Conservation (phyloP, 1,284 basidiomycete genomes). For the Schizopora paradoxa region DNA sequence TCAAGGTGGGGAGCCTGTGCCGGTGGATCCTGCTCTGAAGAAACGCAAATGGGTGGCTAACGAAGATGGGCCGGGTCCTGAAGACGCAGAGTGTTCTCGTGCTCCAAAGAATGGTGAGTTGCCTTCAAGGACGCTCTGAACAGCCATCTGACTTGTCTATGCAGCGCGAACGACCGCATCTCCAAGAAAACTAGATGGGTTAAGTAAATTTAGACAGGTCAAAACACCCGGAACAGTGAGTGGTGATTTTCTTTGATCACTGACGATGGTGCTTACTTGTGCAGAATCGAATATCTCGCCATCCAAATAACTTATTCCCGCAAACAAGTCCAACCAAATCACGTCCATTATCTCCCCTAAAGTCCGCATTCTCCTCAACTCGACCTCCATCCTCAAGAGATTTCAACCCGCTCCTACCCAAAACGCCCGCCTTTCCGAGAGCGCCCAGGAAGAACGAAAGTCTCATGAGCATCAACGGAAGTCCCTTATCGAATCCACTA, state of each 20-base stretch:
- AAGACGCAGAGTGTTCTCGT: slow-evolving; percentile 39
- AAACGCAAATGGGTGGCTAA: slow-evolving; percentile 66
- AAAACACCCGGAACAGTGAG: slow-evolving; percentile 15
- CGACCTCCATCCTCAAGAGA: slow-evolving; percentile 62
- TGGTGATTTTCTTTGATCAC: background rate
- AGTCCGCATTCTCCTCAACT: slow-evolving; percentile 24
- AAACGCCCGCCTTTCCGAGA: slow-evolving; percentile 54
- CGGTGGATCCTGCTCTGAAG: slow-evolving; percentile 59
- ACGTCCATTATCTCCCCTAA: slow-evolving; percentile 24
- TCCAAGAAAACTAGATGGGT: slow-evolving; percentile 13
- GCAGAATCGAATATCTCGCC: slow-evolving; percentile 20
- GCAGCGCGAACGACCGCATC: slow-evolving; percentile 12
- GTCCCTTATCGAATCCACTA: slow-evolving; percentile 57
- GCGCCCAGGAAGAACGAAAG: slow-evolving; percentile 60
- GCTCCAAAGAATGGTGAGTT: slow-evolving; percentile 55
- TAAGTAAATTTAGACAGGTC: slow-evolving; percentile 10
- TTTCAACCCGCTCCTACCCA: slow-evolving; percentile 64
- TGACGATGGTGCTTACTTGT: background rate
- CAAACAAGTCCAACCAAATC: slow-evolving; percentile 8
- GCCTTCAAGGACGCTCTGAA: slow-evolving; percentile 1
- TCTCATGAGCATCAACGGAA: slow-evolving; percentile 72
- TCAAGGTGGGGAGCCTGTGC: slow-evolving; percentile 37
- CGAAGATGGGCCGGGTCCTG: slow-evolving; percentile 24
- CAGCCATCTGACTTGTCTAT: background rate
- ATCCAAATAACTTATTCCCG: slow-evolving; percentile 22